Percentiles rank a stretch among this genome's conserved stretches.
Conservation (phyloP, 208 protist species). For the Crithidia bombi region DNA sequence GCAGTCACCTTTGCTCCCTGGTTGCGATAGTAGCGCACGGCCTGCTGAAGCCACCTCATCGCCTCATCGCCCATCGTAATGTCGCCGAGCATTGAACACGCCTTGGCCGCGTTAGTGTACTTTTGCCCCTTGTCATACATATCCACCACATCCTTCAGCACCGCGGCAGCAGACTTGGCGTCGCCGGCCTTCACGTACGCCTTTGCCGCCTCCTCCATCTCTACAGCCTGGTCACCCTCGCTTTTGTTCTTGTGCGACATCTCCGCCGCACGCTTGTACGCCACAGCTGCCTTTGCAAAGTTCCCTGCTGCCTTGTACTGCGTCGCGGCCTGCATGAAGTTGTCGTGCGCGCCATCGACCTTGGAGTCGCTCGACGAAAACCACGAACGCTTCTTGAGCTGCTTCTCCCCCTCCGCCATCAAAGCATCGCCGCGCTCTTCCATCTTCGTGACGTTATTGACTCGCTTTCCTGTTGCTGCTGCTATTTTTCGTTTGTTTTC, state of each 20-base stretch:
- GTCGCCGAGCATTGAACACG: constrained; percentile 68
- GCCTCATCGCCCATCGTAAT: constrained; percentile 57
- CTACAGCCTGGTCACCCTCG: constrained; percentile 61
- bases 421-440: constrained; percentile 67
- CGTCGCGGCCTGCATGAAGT: constrained; percentile 75
- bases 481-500: constrained; percentile 2
- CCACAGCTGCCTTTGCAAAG: constrained; percentile 70
- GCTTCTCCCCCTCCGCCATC: constrained; percentile 76
- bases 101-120: constrained; percentile 72
- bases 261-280: constrained; percentile 75
- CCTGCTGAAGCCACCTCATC: constrained; percentile 72
- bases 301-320: constrained; percentile 82
- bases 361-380: constrained; percentile 67
- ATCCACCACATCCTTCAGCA: constrained; percentile 56
- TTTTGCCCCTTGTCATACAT: constrained; percentile 71
- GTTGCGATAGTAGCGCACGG: constrained; percentile 65
- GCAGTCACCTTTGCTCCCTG: constrained; percentile 76
- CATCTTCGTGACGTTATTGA: constrained; percentile 38
- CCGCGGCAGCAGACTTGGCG: constrained; percentile 32
- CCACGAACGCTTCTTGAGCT: constrained; percentile 72
- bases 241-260: constrained; percentile 72
- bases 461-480: constrained; percentile 12
- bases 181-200: constrained; percentile 62
- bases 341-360: constrained; percentile 73
- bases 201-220: constrained; percentile 75